These are phyloP conservation scores for Berkeleyomyces basicola DNA, from an alignment of 2,329 filamentous ascomycete genomes.

Conservation along the genomic window DNA sequence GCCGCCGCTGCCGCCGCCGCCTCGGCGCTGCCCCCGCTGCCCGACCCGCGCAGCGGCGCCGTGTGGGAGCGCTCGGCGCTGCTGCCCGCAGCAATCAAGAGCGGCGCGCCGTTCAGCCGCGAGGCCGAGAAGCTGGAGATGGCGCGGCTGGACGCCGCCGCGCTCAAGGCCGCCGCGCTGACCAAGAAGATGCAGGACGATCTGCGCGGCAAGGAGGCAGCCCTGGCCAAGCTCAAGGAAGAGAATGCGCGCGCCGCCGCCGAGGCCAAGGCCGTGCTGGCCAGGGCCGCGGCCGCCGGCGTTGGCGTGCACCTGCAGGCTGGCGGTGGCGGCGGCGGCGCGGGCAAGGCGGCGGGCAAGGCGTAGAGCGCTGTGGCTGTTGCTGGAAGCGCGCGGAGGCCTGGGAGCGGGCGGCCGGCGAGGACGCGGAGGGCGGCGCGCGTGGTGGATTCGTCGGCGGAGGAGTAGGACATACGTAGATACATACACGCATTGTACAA, in stretches of 20 bases:
- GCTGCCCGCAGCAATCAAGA: constrained; percentile 50
- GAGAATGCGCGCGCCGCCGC: constrained; percentile 33
- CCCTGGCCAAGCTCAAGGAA: constrained; percentile 43
- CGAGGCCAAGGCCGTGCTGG: constrained; percentile 17
- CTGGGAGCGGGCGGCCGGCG: not conserved
- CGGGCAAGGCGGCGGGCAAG: constrained; percentile 3
- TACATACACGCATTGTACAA: not conserved
- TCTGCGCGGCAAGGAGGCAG: constrained; percentile 47
- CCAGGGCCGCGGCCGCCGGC: constrained; percentile 13
- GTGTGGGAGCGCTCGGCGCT: constrained; percentile 54
- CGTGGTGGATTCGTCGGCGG: not conserved
- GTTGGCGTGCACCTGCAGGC: not conserved
- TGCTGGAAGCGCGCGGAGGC: not conserved
- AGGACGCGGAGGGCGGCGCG: not conserved
- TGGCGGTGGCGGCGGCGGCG: not conserved
- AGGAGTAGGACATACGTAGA: not conserved
- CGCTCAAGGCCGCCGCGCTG: constrained; percentile 46
- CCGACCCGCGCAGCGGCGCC: constrained; percentile 27
- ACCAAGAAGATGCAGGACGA: constrained; percentile 40
- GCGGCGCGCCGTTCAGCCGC: constrained; percentile 55
- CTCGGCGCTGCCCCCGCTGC: constrained; percentile 23
- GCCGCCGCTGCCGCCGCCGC: constrained; percentile 17
- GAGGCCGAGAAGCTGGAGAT: constrained; percentile 51
- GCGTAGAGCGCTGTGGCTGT: constrained; percentile 7
- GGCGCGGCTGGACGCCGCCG: constrained; percentile 44